A percentile compares a stretch with the other conserved stretches of the same genome.
phyloP scores from a whole-genome alignment of 2,329 filamentous ascomycete genomes.

The Colletotrichum trifolii region DNA sequence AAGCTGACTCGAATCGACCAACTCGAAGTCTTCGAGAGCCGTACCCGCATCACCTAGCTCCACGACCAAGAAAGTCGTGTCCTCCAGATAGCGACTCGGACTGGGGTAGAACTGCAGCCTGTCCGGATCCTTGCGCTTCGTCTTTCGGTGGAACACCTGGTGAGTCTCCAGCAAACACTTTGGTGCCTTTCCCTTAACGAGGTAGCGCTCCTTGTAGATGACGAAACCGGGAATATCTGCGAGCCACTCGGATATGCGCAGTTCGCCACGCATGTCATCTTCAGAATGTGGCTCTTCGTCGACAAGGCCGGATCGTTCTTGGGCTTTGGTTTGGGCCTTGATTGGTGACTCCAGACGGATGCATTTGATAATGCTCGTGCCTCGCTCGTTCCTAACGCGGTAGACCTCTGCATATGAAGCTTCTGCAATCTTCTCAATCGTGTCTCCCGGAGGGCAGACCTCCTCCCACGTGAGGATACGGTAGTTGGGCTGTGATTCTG shows the following conservation, averaged over 20 bases:
- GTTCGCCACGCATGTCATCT: slow-evolving; percentile 66
- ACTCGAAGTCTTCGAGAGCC: slow-evolving; percentile 68
- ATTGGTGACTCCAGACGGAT: slow-evolving; percentile 70
- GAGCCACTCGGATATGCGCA: slow-evolving; percentile 72
- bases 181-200: slow-evolving; percentile 67
- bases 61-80: slow-evolving; percentile 69
- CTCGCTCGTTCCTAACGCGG: slow-evolving; percentile 67
- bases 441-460: slow-evolving; percentile 63
- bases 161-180: slow-evolving; percentile 68
- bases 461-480: slow-evolving; percentile 66
- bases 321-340: slow-evolving; percentile 66
- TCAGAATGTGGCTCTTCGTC: slow-evolving; percentile 69
- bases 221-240: slow-evolving; percentile 74
- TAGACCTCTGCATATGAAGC: slow-evolving; percentile 76
- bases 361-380: slow-evolving; percentile 73
- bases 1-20: slow-evolving; percentile 61
- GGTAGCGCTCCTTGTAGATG: slow-evolving; percentile 72
- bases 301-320: slow-evolving; percentile 64
- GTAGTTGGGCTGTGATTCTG: slow-evolving; percentile 43
- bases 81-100: slow-evolving; percentile 68
- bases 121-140: slow-evolving; percentile 66
- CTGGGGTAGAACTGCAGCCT: slow-evolving; percentile 71
- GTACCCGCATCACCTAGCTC: slow-evolving; percentile 72
- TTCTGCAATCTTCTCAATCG: slow-evolving; percentile 73
- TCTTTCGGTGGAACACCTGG: slow-evolving; percentile 64